These are phyloP conservation scores for Trichoderma harzianum DNA, from an alignment of 2,329 filamentous ascomycete species.

Conservation along the genomic window DNA sequence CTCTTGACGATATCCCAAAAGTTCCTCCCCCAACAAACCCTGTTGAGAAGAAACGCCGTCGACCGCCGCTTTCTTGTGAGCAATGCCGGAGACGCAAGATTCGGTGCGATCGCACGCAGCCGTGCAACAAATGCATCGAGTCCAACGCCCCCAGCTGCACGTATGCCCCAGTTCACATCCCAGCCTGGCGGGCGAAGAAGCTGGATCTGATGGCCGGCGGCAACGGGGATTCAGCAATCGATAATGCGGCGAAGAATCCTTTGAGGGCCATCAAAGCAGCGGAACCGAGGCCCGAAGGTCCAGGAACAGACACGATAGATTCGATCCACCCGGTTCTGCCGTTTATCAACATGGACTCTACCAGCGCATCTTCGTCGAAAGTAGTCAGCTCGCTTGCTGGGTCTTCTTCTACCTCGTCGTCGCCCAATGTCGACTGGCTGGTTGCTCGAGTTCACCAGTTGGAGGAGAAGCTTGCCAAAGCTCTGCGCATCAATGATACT, in stretches of 20 bases:
- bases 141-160: slow-evolving; percentile 53
- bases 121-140: slow-evolving; percentile 58
- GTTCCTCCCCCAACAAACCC: background rate
- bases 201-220: background rate
- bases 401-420: slow-evolving; percentile 24
- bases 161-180: slow-evolving; percentile 42
- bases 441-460: slow-evolving; percentile 41
- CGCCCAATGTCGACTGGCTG: slow-evolving; percentile 33
- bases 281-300: background rate
- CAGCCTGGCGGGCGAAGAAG: slow-evolving; percentile 28
- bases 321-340: background rate
- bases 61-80: slow-evolving; percentile 49
- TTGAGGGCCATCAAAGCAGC: slow-evolving; percentile 8
- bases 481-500: slow-evolving; percentile 25
- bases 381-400: slow-evolving; percentile 24
- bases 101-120: slow-evolving; percentile 55
- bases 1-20: background rate
- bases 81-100: slow-evolving; percentile 60
- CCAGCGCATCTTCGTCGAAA: slow-evolving; percentile 24
- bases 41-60: slow-evolving; percentile 37
- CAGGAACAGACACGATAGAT: background rate
- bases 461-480: slow-evolving; percentile 40
- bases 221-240: background rate
- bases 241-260: background rate
- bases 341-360: background rate